Evolutionary conservation across 495 filamentous ascomycete species (phyloP).

Genomic region (Jackrogersella multiformis): DNA sequence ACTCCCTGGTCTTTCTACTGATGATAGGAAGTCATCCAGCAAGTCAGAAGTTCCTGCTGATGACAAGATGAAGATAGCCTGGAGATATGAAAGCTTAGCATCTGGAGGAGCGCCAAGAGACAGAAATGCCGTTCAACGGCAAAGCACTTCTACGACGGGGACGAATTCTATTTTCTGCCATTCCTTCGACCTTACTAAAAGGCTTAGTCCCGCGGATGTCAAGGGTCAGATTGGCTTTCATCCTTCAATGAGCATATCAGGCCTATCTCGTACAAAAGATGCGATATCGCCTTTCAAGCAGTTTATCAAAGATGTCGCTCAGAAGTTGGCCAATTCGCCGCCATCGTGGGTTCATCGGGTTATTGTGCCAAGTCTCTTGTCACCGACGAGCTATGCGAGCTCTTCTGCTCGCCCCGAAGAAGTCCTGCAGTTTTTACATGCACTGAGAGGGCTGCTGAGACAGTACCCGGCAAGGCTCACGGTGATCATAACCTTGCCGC

Average conservation of each 20-base stretch:
- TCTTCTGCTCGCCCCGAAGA: slow-evolving; percentile 71
- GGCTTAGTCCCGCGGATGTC: slow-evolving; percentile 67
- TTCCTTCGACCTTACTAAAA: slow-evolving; percentile 88
- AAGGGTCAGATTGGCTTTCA: slow-evolving; percentile 58
- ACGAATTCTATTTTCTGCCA: slow-evolving; percentile 73
- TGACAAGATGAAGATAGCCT: slow-evolving; percentile 98
- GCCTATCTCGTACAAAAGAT: slow-evolving; percentile 21
- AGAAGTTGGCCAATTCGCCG: slow-evolving; percentile 65
- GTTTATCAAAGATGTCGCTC: slow-evolving; percentile 69
- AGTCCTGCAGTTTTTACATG: slow-evolving; percentile 85
- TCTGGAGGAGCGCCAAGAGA: slow-evolving; percentile 64
- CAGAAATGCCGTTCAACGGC: slow-evolving; percentile 36
- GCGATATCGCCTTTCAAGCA: slow-evolving; percentile 66
- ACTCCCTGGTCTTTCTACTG: slow-evolving; percentile 75
- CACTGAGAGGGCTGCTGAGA: slow-evolving; percentile 76
- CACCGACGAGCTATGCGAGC: slow-evolving; percentile 80
- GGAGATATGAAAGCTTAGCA: slow-evolving; percentile 91
- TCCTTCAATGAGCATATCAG: slow-evolving; percentile 50
- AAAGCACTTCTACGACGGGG: slow-evolving; percentile 19
- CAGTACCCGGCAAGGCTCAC: slow-evolving; percentile 72
- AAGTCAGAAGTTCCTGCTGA: slow-evolving; percentile 50
- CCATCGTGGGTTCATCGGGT: slow-evolving; percentile 78
- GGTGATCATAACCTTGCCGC: slow-evolving; percentile 78
- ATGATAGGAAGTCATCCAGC: slow-evolving; percentile 51
- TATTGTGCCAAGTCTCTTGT: slow-evolving; percentile 83